Conservation (phyloP, 1,139 yeast genomes). For the Maudiozyma humilis region DNA sequence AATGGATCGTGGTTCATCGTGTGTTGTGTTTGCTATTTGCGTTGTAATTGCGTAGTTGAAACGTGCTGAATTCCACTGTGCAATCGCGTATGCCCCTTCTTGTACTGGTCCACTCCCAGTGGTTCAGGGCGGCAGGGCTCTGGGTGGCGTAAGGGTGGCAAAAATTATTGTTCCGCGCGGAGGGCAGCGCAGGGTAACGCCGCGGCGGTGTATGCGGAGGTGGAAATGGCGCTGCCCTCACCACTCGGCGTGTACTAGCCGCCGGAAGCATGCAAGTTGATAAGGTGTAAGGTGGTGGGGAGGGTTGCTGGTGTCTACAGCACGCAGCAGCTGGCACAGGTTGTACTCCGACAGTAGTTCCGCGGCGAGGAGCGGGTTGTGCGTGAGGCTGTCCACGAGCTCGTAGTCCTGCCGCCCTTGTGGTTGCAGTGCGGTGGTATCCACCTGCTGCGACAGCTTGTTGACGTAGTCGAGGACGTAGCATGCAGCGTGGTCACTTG, state of each 20-base stretch:
- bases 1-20: slow-evolving; percentile 91
- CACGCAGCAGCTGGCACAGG: slow-evolving; percentile 6
- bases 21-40: not conserved
- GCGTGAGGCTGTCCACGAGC: not conserved
- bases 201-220: too few relatives aligned
- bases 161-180: not conserved
- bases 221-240: too few relatives aligned
- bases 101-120: not conserved
- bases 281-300: not conserved
- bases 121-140: not conserved
- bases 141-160: slow-evolving; percentile 7
- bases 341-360: slow-evolving; percentile 4
- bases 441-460: not conserved
- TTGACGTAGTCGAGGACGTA: not conserved
- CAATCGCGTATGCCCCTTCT: not conserved
- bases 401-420: not conserved
- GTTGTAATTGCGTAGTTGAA: not conserved
- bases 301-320: not conserved
- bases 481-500: too few relatives aligned
- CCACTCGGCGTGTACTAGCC: not conserved
- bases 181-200: not conserved
- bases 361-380: slow-evolving; percentile 6
- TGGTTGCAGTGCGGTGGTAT: too few relatives aligned
- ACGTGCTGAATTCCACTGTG: not conserved
- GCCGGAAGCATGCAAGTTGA: not conserved